Conservation (phyloP, 345 rosid species). For the Viola odorata region DNA sequence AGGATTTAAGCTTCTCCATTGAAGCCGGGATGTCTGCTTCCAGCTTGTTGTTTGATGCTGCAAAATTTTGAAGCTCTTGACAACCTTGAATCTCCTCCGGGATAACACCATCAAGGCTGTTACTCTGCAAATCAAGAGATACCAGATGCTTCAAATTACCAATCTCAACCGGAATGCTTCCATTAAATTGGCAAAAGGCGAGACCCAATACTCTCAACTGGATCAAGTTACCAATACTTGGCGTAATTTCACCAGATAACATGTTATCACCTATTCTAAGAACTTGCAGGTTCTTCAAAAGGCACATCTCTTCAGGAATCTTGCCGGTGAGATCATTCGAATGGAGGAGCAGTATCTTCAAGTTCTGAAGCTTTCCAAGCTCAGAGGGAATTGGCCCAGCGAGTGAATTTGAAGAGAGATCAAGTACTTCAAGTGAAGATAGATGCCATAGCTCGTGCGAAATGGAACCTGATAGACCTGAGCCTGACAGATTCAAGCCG, state of each 20-base stretch:
- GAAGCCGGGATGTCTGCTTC: conserved; percentile 58
- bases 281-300: conserved; percentile 50
- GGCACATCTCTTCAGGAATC: conserved; percentile 57
- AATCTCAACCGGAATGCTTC: conserved; percentile 64
- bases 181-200: conserved; percentile 55
- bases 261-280: conserved; percentile 65
- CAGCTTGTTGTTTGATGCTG: conserved; percentile 58
- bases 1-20: conserved; percentile 43
- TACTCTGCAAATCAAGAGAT: conserved; percentile 49
- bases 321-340: conserved; percentile 63
- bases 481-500: conserved; percentile 56
- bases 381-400: conserved; percentile 56
- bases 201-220: conserved; percentile 53
- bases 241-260: conserved; percentile 50
- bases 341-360: conserved; percentile 50
- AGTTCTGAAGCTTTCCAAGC: conserved; percentile 58
- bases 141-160: conserved; percentile 54
- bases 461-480: conserved; percentile 59
- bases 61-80: conserved; percentile 38
- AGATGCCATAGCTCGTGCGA: conserved; percentile 43
- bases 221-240: conserved; percentile 48
- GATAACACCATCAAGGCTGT: conserved; percentile 51
- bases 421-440: conserved; percentile 48
- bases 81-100: conserved; percentile 54
- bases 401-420: conserved; percentile 57